Conservation (phyloP, 441 rosid species). For the Bruguiera hainesii region DNA sequence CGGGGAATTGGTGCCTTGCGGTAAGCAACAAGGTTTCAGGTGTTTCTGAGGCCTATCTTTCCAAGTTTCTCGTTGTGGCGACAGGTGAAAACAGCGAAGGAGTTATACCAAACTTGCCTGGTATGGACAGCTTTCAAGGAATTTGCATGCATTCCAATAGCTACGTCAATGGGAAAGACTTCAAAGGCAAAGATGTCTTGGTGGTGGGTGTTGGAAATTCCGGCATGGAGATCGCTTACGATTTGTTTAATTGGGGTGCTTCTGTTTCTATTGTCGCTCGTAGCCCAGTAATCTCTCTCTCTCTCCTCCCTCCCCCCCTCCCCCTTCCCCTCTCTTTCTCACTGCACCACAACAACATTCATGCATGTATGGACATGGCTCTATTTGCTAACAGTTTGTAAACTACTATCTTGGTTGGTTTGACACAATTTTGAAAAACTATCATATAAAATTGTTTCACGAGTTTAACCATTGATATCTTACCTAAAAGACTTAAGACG, state of each 20-base stretch:
- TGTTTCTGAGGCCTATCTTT: conserved; percentile 29
- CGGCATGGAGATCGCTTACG: conserved; percentile 64
- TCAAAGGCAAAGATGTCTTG: conserved; percentile 34
- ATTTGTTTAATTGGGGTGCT: conserved; percentile 35
- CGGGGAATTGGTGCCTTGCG: conserved; percentile 28
- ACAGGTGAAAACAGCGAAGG: conserved; percentile 47
- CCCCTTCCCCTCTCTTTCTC: not conserved
- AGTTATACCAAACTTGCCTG: conserved; percentile 36
- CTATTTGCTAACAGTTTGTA: too few species aligned
- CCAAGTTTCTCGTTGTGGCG: conserved; percentile 44
- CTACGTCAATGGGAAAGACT: conserved; percentile 40
- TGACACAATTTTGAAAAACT: too few species aligned
- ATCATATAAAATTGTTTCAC: not conserved
- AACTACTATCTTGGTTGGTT: too few species aligned
- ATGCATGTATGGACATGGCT: too few species aligned
- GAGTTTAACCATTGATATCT: not conserved
- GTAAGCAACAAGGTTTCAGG: conserved; percentile 12
- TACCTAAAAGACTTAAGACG: not conserved
- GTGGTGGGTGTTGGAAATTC: conserved; percentile 71
- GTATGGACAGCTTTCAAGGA: conserved; percentile 43
- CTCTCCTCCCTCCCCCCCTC: too few species aligned
- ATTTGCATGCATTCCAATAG: conserved; percentile 41
- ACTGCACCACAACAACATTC: not conserved
- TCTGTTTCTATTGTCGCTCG: conserved; percentile 40
- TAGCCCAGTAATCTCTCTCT: conserved; percentile 33